Evolutionary conservation across 2,329 filamentous ascomycete species (phyloP).

Genomic region (Botrytis medusae): DNA sequence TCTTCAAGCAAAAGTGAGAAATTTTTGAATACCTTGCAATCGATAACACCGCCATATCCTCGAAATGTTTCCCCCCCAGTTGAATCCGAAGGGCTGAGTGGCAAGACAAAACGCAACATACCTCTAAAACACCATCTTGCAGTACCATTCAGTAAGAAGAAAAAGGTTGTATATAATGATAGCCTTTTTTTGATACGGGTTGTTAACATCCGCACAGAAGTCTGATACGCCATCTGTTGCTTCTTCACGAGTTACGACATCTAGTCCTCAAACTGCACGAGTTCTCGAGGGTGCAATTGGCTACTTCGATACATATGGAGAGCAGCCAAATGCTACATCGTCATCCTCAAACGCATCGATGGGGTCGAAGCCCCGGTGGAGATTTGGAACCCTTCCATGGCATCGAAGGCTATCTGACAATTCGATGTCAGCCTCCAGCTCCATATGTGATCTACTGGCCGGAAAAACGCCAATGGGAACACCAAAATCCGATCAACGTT

Average conservation of each 20-base stretch:
- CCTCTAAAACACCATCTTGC: constrained; percentile 16
- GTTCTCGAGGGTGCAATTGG: constrained; percentile 32
- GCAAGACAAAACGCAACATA: constrained; percentile 31
- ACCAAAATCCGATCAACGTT: constrained; percentile 27
- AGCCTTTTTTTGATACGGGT: not conserved
- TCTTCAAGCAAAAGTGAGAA: constrained; percentile 12
- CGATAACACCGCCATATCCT: constrained; percentile 21
- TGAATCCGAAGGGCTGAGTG: constrained; percentile 28
- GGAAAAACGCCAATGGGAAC: constrained; percentile 36
- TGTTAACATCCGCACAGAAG: constrained; percentile 12
- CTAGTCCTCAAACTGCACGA: constrained; percentile 27
- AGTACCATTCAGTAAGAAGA: constrained; percentile 22
- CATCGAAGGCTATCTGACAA: constrained; percentile 36
- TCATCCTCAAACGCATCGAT: constrained; percentile 14
- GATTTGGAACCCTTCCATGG: constrained; percentile 39
- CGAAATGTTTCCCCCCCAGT: constrained; percentile 22
- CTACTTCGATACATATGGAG: constrained; percentile 26
- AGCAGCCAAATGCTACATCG: not conserved
- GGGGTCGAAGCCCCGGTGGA: constrained; percentile 24
- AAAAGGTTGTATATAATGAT: constrained; percentile 23
- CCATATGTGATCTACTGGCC: constrained; percentile 36
- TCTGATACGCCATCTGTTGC: not conserved
- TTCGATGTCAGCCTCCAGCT: constrained; percentile 37
- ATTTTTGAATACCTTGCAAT: constrained; percentile 21
- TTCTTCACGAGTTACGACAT: constrained; percentile 23